Conservation (phyloP, 306 rosid genomes). For the Acmispon strigosus region DNA sequence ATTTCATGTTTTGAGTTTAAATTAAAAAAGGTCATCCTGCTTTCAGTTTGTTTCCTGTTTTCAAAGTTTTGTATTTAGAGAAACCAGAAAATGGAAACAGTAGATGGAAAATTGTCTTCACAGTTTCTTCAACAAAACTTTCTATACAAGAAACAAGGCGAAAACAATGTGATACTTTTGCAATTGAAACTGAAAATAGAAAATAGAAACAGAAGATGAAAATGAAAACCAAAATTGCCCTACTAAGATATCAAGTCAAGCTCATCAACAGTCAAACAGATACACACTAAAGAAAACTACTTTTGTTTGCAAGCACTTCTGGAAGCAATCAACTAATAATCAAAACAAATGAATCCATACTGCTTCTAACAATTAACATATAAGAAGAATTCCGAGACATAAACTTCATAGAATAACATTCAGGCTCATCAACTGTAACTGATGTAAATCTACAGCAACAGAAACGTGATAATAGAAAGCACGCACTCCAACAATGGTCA, state of each 20-base stretch:
- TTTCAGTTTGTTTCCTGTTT: no score
- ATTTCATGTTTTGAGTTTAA: no score
- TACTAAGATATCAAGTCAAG: background rate
- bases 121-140: no score
- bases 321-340: background rate
- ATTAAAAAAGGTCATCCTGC: no score
- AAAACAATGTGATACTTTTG: no score
- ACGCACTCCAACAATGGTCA: constrained; percentile 30
- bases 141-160: no score
- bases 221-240: no score
- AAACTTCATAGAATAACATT: background rate
- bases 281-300: background rate
- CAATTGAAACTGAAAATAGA: no score
- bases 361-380: background rate
- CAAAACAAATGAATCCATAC: background rate
- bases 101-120: no score
- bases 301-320: background rate
- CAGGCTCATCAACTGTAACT: background rate
- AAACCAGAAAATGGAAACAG: no score
- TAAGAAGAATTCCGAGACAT: background rate
- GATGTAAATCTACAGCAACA: background rate
- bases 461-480: background rate
- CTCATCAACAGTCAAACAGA: background rate
- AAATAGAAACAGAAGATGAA: no score
- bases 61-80: no score